A percentile compares a stretch with the other conserved stretches of the same genome.
phyloP scores from a whole-genome alignment of 768 basidiomycete genomes.

The Boletus sensibilis region DNA sequence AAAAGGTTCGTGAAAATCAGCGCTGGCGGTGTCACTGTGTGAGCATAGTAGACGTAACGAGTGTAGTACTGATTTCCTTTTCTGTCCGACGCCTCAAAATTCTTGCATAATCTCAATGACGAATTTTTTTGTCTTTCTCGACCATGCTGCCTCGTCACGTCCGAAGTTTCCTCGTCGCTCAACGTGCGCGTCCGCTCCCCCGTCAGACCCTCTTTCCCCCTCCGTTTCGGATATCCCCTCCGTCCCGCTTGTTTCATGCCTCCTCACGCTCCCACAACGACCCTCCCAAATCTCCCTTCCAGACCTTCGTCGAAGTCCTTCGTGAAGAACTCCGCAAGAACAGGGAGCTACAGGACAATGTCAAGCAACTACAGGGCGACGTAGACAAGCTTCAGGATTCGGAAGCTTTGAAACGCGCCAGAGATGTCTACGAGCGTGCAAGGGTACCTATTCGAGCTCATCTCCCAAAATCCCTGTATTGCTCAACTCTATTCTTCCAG shows the following conservation, averaged over 20 bases:
- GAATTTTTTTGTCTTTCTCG: slow-evolving; percentile 2
- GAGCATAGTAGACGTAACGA: no score
- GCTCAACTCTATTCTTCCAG: slow-evolving; percentile 41
- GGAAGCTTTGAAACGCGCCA: slow-evolving; percentile 90
- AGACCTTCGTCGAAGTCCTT: slow-evolving; percentile 93
- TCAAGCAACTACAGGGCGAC: slow-evolving; percentile 96
- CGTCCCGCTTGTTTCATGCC: slow-evolving; percentile 54
- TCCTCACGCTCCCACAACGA: slow-evolving; percentile 62
- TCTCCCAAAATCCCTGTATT: background rate
- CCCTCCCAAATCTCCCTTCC: slow-evolving; percentile 87
- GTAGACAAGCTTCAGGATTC: slow-evolving; percentile 97
- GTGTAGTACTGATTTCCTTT: no score
- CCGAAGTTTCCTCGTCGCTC: slow-evolving; percentile 36
- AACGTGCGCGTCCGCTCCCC: slow-evolving; percentile 24
- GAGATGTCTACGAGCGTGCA: slow-evolving; percentile 90
- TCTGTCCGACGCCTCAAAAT: no score
- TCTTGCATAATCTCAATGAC: no score
- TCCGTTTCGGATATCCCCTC: slow-evolving; percentile 32
- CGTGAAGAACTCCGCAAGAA: slow-evolving; percentile 92
- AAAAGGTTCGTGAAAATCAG: no score
- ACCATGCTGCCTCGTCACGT: slow-evolving; percentile 51
- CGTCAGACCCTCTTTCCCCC: slow-evolving; percentile 17
- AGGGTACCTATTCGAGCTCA: slow-evolving; percentile 56
- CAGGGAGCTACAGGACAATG: slow-evolving; percentile 91
- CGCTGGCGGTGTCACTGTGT: no score